Base-by-base conservation (phyloP, 2,329 filamentous ascomycete genomes). In the Colletotrichum cereale region DNA sequence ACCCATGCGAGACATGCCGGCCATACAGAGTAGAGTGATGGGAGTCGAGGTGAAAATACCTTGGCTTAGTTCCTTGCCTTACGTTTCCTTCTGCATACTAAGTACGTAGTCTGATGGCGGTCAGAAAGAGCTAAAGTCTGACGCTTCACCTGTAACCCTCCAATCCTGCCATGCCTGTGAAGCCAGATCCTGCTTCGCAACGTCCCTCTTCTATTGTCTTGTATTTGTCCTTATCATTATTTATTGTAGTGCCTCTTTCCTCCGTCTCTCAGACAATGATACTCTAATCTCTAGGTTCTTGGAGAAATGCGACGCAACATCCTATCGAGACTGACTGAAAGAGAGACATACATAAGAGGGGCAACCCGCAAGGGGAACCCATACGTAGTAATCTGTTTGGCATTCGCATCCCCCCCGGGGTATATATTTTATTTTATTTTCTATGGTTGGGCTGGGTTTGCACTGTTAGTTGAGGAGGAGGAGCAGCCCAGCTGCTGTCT, bases 1-100 rank as follows among this genome's bases (percentile, higher is more conserved):
- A 64, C 66, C 52, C 7, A 64, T 29, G 44, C 60, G 60, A 68
- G 58, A 67, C 50, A 31, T 56, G 58, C 58, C 38, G 47, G 52
- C 40, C 50, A 64, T 34, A 16, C 44, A 47, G 42, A 48, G 26
- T 48, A 47, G 42, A 61, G 11, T 48, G 42, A 48, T 36, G 40
- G 42, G 29, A 31, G 55, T n/a, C 1, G 18, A 16, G 24, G 24
- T 11, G 10, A 26, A 7, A 42, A 8, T 14, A 21, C 18, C n/a
- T 42, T 40, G 11, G 11, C 18, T 47, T 18, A n/a, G 21, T 48
- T 21, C 21, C 47, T 11, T 42, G n/a, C 36, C 55, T 52, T 18
- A 48, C n/a, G 31, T 16, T n/a, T 14, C 40, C n/a, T n/a, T n/a
- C n/a, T n/a, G n/a, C n/a, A n/a, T n/a, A n/a, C n/a, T n/a, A n/a